Percentiles rank a stretch among this genome's conserved stretches.
phyloP scores from a whole-genome alignment of 179 eudicot genomes.

The Beta lomatogona region DNA sequence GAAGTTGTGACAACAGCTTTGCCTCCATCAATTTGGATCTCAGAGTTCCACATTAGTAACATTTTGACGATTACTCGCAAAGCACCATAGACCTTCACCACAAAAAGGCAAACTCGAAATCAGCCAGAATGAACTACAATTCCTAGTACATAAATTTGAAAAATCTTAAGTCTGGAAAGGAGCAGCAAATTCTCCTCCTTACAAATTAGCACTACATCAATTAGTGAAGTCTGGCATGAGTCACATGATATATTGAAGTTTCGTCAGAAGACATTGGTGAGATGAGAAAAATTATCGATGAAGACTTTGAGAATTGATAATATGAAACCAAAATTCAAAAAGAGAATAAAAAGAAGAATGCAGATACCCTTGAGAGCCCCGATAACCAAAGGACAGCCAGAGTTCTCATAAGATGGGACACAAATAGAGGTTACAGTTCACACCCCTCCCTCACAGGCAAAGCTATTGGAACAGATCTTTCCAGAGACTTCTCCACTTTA shows the following conservation, averaged over 20 bases:
- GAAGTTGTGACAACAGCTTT: slow-evolving; percentile 59
- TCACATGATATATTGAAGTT: background rate
- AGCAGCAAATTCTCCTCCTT: background rate
- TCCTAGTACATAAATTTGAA: background rate
- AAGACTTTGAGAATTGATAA: background rate
- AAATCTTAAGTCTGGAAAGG: background rate
- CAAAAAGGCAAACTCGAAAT: slow-evolving; percentile 15
- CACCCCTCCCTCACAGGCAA: background rate
- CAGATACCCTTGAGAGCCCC: background rate
- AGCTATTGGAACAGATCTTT: background rate
- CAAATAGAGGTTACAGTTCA: background rate
- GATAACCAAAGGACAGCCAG: background rate
- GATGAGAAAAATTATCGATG: background rate
- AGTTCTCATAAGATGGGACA: background rate
- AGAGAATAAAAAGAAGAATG: background rate
- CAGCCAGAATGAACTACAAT: slow-evolving; percentile 9
- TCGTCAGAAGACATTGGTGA: background rate
- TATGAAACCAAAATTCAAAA: background rate
- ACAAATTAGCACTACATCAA: background rate
- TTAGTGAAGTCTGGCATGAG: background rate
- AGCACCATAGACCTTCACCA: slow-evolving; percentile 78
- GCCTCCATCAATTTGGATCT: slow-evolving; percentile 72
- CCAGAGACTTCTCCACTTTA: background rate
- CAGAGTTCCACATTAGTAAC: slow-evolving; percentile 88
- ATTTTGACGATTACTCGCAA: slow-evolving; percentile 77